phyloP scores from a whole-genome alignment of 163 green algal species.

The Dunaliella salina region DNA sequence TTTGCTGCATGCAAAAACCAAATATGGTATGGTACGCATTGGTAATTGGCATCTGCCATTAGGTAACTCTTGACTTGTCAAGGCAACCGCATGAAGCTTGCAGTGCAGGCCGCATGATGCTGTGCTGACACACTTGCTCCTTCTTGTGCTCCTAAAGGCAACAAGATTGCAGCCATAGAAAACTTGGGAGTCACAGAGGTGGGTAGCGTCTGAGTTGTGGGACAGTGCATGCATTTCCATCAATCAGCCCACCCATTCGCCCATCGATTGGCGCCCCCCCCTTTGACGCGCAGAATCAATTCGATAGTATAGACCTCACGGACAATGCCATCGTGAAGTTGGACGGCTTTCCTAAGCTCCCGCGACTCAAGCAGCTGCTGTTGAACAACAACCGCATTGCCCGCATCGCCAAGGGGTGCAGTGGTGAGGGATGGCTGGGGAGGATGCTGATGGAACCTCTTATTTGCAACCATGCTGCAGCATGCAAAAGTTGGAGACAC shows the following conservation, averaged over 20 bases:
- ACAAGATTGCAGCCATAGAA: slow-evolving; percentile 85
- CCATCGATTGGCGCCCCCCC: not conserved
- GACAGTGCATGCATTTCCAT: not conserved
- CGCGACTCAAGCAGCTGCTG: slow-evolving; percentile 75
- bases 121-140: not conserved
- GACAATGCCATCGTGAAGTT: slow-evolving; percentile 94
- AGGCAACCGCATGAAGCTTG: not conserved
- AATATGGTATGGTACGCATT: not conserved
- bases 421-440: not conserved
- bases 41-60: too few relatives aligned
- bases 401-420: slow-evolving; percentile 59
- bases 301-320: slow-evolving; percentile 93
- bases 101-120: not conserved
- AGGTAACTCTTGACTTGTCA: not conserved
- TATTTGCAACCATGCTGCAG: too few relatives aligned
- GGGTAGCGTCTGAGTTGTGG: slow-evolving; percentile 2
- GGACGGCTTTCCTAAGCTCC: slow-evolving; percentile 90
- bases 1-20: not conserved
- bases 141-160: slow-evolving; percentile 39
- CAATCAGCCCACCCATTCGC: not conserved
- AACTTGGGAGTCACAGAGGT: slow-evolving; percentile 91
- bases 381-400: slow-evolving; percentile 92
- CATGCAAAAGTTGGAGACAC: too few relatives aligned
- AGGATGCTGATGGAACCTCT: too few relatives aligned
- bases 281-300: slow-evolving; percentile 82